Conservation (phyloP, 208 protist species). For the Kentomonas sorsogonicus region DNA sequence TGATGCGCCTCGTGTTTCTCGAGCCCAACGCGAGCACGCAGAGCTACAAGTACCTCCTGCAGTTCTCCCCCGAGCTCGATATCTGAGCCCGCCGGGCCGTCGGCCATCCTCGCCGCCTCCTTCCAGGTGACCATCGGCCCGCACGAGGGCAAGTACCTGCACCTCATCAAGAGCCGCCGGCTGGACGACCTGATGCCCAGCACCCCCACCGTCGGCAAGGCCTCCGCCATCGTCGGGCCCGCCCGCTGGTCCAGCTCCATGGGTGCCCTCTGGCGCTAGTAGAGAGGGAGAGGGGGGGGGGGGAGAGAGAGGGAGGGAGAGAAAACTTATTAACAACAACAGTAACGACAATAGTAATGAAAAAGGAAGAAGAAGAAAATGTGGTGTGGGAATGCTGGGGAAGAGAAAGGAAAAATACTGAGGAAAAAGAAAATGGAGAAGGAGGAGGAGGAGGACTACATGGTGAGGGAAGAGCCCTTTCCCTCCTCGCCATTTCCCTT, state of each 20-base stretch:
- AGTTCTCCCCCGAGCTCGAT: constrained; percentile 45
- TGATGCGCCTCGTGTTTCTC: constrained; percentile 52
- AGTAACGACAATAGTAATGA: neutral
- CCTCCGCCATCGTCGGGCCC: constrained; percentile 63
- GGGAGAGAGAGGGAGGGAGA: constrained; percentile 4
- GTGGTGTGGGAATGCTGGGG: neutral
- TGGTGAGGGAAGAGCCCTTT: neutral
- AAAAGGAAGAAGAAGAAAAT: constrained; percentile 3
- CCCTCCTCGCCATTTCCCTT: neutral
- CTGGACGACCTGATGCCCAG: constrained; percentile 57
- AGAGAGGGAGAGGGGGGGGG: constrained; percentile 9
- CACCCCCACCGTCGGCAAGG: constrained; percentile 24
- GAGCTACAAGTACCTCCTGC: constrained; percentile 78
- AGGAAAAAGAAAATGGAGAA: constrained; percentile 1
- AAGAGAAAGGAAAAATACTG: constrained; percentile 1
- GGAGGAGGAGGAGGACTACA: neutral
- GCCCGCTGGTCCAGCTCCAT: constrained; percentile 58
- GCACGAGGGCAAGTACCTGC: constrained; percentile 65
- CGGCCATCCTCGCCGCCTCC: constrained; percentile 57
- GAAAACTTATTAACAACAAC: constrained; percentile 7
- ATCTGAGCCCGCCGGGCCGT: constrained; percentile 43
- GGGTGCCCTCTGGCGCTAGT: constrained; percentile 64
- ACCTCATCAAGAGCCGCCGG: constrained; percentile 64
- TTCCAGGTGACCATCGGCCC: constrained; percentile 52
- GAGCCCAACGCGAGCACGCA: constrained; percentile 59